Conservation (phyloP, 1,139 yeast species). For the Pneumocystis murina region DNA sequence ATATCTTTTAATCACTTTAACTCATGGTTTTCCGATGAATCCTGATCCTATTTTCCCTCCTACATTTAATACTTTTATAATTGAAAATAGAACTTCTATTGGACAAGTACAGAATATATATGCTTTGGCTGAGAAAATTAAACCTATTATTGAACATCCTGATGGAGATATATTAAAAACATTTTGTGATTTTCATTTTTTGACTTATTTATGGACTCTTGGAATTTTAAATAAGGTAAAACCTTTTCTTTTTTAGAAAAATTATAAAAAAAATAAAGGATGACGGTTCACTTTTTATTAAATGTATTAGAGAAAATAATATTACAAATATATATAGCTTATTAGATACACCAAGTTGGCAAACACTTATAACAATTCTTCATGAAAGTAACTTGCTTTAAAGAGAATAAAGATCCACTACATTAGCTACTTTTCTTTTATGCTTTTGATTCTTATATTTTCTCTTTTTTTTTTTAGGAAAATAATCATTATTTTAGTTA, state of each 20-base stretch:
- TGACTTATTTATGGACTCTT: slow-evolving; percentile 34
- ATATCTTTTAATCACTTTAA: slow-evolving; percentile 68
- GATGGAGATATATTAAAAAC: slow-evolving; percentile 26
- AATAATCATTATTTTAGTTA: neutral
- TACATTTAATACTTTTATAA: slow-evolving; percentile 13
- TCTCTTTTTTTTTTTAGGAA: neutral
- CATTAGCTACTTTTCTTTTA: no score
- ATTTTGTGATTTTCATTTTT: slow-evolving; percentile 56
- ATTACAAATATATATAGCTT: slow-evolving; percentile 38
- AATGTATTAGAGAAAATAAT: slow-evolving; percentile 26
- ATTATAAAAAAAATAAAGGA: neutral
- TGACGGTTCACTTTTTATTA: slow-evolving; percentile 7
- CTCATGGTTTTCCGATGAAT: slow-evolving; percentile 70
- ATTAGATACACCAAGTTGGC: slow-evolving; percentile 60
- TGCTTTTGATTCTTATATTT: neutral
- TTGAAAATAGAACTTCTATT: slow-evolving; percentile 29
- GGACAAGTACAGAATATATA: slow-evolving; percentile 52
- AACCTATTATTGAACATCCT: slow-evolving; percentile 26
- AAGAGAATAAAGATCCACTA: neutral
- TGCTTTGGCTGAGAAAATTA: slow-evolving; percentile 36
- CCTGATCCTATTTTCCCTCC: slow-evolving; percentile 8
- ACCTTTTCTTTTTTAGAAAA: neutral
- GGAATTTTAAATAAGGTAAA: slow-evolving; percentile 4
- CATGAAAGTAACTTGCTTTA: slow-evolving; percentile 5
- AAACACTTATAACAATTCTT: slow-evolving; percentile 48